Evolutionary conservation across 805 yeast species (phyloP).

Genomic region (Suhomyces prunicola): DNA sequence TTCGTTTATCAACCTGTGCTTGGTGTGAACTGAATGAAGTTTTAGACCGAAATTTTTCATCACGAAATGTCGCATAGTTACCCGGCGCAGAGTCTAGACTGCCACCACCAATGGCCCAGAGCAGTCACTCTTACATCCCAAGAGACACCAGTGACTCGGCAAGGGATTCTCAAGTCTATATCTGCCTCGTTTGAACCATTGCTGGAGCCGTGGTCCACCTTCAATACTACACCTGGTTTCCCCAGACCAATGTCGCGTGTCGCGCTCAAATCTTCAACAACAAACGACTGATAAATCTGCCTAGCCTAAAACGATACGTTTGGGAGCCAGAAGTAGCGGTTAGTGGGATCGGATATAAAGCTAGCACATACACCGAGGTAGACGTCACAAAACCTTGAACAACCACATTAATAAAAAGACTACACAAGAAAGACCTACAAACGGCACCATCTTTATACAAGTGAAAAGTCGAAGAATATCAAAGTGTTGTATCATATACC

Average conservation of each 20-base stretch:
- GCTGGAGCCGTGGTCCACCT: background rate
- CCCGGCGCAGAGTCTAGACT: background rate
- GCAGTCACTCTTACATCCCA: too few relatives aligned
- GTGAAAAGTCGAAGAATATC: background rate
- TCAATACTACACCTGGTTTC: background rate
- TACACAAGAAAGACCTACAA: background rate
- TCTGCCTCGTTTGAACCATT: background rate
- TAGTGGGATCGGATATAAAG: background rate
- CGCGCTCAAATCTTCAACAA: constrained; percentile 1
- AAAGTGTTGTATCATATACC: background rate
- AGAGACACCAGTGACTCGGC: background rate
- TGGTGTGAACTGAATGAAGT: background rate
- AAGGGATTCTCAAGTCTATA: background rate
- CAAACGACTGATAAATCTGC: constrained; percentile 1
- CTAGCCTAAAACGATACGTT: background rate
- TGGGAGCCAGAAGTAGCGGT: background rate
- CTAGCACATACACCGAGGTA: background rate
- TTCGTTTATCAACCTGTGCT: background rate
- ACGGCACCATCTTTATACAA: background rate
- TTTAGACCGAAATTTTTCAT: background rate
- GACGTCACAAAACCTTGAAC: background rate
- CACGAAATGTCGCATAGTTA: background rate
- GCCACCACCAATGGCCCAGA: background rate
- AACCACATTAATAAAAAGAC: background rate
- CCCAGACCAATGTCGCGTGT: constrained; percentile 3